Evolutionary conservation across 2,329 filamentous ascomycete species (phyloP), one percentile per base, ranked within the genome.

Genomic region (Penicillium sp.): DNA sequence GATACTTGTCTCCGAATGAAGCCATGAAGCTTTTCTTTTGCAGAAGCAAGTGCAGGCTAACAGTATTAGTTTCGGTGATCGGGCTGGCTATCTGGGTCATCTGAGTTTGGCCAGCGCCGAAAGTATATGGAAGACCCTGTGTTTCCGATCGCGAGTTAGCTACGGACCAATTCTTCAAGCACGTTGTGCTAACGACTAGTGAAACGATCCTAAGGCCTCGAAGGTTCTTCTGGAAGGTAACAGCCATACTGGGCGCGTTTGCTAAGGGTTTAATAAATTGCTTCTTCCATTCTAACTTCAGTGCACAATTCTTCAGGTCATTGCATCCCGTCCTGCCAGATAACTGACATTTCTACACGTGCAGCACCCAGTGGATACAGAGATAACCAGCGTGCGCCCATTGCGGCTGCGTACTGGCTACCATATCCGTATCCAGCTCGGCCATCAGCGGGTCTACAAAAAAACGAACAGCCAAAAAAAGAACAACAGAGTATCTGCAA

Each of bases 281-380:
- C 53, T 45, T 55, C 37, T 55, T 44, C 44, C 42, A 24, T 45
- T 56, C 30, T 35, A 26, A 33, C 40, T 47, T 47, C 40, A 22
- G 26, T 30, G 26, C 38, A 37, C 12, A 30, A 33, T 35, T 45
- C 28, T 35, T 37, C 54, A 45, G 40, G 12, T 51, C 38, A 42
- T 22, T 45, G 44, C 44, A 10, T 15, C 26, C 15, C 38, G n/a
- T 22, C 28, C 37, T 28, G 24, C 37, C 17, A 30, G 38, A 33
- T 28, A 12, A 47, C 19, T 40, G 50, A 17, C 35, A 44, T 37
- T 26, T 42, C 60, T 58, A 35, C 60, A 62, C 60, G 60, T 62
- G 60, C n/a, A 33, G 12, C 10, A 22, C 12, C 33, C 38, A 10
- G 59, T 61, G 59, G 59, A 37, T 44, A 58, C 54, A 30, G 8